Evolutionary conservation across 192 early-diverging fungal species (phyloP), one percentile per base, ranked within the genome.

Genomic region (Powellomyces hirtus): DNA sequence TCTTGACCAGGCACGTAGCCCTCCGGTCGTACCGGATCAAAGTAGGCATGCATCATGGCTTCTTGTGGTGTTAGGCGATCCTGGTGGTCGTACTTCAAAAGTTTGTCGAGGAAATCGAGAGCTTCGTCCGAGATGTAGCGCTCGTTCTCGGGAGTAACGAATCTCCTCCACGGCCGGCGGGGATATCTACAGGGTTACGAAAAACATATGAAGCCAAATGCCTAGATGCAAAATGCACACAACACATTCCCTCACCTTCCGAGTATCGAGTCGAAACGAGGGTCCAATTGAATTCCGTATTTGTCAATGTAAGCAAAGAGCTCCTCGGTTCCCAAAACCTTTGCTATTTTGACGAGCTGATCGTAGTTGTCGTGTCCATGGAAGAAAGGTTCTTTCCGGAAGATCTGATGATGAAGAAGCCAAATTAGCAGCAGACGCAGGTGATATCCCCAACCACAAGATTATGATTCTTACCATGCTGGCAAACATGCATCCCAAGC

Each of bases 351-450:
- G 53, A 99, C 97, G 67, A 99, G 86, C 84, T 99, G 97, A 73
- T 99, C 97, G 78, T 94, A 92, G 78, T 98, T 98, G 81, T 97
- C 94, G 72, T 96, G 93, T 34, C 85, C 97, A 71, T 98, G 96
- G 89, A 99, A 99, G 78, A 99, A 99, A 1, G 96, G 96, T 70
- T 99, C 96, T 77, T 94, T 95, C 75, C 93, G 89, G 90, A 97
- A 99, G 42, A 99, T 99, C 92, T 94, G 66, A 20, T 51, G 26
- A 49, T 16, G 11, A 4, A 35, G 26, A 49, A 18, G 5, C 14
- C 46, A 30, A 4, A 33, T 27, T 27, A 33, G 36, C 44, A 31
- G 52, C 52, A 62, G 29, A 55, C n/a, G 4, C 55, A 1, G 26
- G 26, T 40, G 26, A 59, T 34, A 33, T 16, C 40, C 29, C 26